Evolutionary conservation across 2,329 filamentous ascomycete genomes (phyloP), one percentile per base, ranked within the genome.

Genomic region (Fusarium sacchari): DNA sequence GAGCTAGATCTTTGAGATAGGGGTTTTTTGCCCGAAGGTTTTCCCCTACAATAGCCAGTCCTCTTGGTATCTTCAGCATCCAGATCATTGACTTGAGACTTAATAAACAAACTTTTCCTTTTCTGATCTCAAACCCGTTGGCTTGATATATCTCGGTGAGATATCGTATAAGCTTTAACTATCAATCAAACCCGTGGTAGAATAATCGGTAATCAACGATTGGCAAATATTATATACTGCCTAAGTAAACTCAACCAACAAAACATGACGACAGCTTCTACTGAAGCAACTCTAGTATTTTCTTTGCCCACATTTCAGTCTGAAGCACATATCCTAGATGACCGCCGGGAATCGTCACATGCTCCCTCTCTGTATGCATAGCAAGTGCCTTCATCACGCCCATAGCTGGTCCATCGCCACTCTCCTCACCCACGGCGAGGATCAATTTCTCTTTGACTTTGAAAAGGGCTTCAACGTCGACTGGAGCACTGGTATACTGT

Each of bases 71-170:
- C 22, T 42, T 17, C 3, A 10, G 40, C 14, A 42, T 17, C 3
- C n/a, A n/a, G 40, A 24, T 42, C 9, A 42, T 42, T 17, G 14
- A 4, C 22, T 42, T 17, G 1, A 11, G 40, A 7, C 40, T 24
- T n/a, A 7, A 42, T 11, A 17, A 42, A n/a, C 17, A 6, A 42
- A 17, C 3, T 2, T n/a, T 24, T 24, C 6, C 14, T n/a, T 42
- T 42, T 5, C 0, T 17, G 9, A 11, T 10, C 40, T 17, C 6
- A 1, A 42, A 6, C n/a, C n/a, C n/a, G n/a, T n/a, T n/a, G n/a
- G n/a, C n/a, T n/a, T n/a, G n/a, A n/a, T n/a, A n/a, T n/a, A n/a
- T n/a, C n/a, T n/a, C n/a, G n/a, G n/a, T n/a, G n/a, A n/a, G n/a
- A n/a, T n/a, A n/a, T n/a, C n/a, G n/a, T n/a, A n/a, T n/a, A n/a